Percentiles rank a stretch among this genome's conserved stretches.
Conservation (phyloP, 2,329 filamentous ascomycete genomes). For the Penicillium italicum region DNA sequence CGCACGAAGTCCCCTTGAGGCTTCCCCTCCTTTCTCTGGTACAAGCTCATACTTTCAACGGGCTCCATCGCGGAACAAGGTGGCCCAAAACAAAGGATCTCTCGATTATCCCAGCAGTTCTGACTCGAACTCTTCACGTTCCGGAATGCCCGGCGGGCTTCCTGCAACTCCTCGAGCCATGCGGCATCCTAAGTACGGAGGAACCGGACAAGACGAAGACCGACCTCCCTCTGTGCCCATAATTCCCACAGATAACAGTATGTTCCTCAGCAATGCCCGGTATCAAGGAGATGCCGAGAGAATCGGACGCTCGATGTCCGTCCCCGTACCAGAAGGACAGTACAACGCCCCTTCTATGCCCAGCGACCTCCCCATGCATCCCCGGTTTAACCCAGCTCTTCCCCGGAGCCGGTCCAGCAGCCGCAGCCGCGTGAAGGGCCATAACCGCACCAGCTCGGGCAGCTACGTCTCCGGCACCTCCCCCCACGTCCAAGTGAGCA, state of each 20-base stretch:
- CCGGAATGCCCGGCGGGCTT: constrained; percentile 63
- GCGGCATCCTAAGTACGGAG: constrained; percentile 67
- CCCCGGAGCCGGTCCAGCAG: constrained; percentile 43
- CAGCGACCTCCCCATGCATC: constrained; percentile 39
- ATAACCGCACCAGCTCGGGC: constrained; percentile 28
- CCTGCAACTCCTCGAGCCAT: constrained; percentile 89
- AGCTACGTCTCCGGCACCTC: constrained; percentile 30
- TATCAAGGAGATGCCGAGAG: constrained; percentile 38
- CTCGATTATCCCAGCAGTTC: constrained; percentile 40
- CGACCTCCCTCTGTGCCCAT: constrained; percentile 53
- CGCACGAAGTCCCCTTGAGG: constrained; percentile 45
- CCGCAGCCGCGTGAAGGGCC: constrained; percentile 31
- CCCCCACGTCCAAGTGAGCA: constrained; percentile 48
- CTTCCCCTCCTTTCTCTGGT: constrained; percentile 36
- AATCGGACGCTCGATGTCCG: constrained; percentile 41
- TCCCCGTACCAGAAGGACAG: constrained; percentile 33
- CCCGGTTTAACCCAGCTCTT: constrained; percentile 39
- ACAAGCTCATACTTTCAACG: constrained; percentile 34
- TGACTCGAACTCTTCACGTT: constrained; percentile 42
- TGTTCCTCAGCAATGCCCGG: constrained; percentile 35
- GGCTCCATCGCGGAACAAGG: constrained; percentile 29
- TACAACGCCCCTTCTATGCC: constrained; percentile 20
- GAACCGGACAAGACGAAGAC: constrained; percentile 44
- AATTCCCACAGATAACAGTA: constrained; percentile 50
- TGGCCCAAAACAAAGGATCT: constrained; percentile 37